Conservation (phyloP, 129 eudicot genomes). For the Arctium lappa region DNA sequence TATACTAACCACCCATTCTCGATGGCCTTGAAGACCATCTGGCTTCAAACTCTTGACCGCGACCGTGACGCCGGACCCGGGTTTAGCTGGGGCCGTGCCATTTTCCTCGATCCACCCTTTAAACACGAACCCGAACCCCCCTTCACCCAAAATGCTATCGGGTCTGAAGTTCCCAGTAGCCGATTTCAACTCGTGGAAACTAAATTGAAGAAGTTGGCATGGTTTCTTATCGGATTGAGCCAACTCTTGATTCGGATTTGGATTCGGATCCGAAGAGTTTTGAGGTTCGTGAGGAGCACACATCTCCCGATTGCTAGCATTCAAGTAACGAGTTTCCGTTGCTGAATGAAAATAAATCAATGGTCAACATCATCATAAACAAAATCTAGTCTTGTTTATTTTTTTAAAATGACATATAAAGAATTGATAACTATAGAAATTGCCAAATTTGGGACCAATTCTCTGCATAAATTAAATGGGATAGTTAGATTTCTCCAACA, state of each 20-base stretch:
- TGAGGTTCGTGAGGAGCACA: conserved; percentile 77
- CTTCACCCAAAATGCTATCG: conserved; percentile 93
- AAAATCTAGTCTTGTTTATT: neutral
- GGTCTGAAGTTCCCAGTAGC: conserved; percentile 97
- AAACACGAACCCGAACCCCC: conserved; percentile 89
- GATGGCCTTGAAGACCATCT: conserved; percentile 94
- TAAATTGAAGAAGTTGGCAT: conserved; percentile 69
- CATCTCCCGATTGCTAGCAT: conserved; percentile 96
- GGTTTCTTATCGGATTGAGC: conserved; percentile 42
- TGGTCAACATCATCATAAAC: neutral
- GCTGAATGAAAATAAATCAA: conserved; percentile 38
- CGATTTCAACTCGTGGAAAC: conserved; percentile 75
- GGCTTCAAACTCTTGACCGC: conserved; percentile 97
- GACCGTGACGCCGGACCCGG: conserved; percentile 83
- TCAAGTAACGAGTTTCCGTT: conserved; percentile 85
- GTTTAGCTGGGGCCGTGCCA: conserved; percentile 93
- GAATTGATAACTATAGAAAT: neutral
- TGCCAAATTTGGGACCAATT: neutral
- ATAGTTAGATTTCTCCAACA: too few relatives aligned
- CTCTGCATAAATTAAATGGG: too few relatives aligned
- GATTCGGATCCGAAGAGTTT: conserved; percentile 42
- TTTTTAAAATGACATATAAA: too few relatives aligned
- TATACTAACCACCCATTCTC: conserved; percentile 98
- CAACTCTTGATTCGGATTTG: conserved; percentile 34
- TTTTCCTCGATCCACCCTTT: conserved; percentile 98